A percentile compares a stretch with the other conserved stretches of the same genome.
Evolutionary conservation across 352 stramenopile genomes (phyloP).

Genomic region (Phytophthora citrophthora): DNA sequence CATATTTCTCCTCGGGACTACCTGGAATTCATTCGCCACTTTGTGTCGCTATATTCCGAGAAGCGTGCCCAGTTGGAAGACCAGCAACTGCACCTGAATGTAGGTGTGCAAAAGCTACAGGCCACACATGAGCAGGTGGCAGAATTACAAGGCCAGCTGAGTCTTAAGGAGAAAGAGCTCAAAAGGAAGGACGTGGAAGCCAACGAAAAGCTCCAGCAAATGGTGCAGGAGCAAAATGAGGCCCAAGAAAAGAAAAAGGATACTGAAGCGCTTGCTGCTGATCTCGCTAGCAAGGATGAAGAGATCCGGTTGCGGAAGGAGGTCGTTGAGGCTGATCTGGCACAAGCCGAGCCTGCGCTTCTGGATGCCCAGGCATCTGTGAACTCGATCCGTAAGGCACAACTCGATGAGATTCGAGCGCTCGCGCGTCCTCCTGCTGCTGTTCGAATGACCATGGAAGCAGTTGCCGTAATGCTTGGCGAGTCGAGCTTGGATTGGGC

Average conservation of each 20-base stretch:
- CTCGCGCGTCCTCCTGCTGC: constrained; percentile 95
- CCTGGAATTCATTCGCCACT: constrained; percentile 93
- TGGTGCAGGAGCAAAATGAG: constrained; percentile 99
- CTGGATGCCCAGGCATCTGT: constrained; percentile 96
- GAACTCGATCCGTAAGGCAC: constrained; percentile 98
- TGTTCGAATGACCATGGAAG: constrained; percentile 97
- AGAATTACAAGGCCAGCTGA: constrained; percentile 91
- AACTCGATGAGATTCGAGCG: constrained; percentile 99
- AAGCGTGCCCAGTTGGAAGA: constrained; percentile 94
- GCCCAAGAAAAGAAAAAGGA: constrained; percentile 97
- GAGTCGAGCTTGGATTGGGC: constrained; percentile 96
- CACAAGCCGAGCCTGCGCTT: constrained; percentile 97
- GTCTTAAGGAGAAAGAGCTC: constrained; percentile 94
- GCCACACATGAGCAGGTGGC: constrained; percentile 98
- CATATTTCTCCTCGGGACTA: constrained; percentile 93
- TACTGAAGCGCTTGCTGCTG: constrained; percentile 94
- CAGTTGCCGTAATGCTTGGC: constrained; percentile 98
- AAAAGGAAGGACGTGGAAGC: constrained; percentile 97
- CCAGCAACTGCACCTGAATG: constrained; percentile 98
- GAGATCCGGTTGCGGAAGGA: constrained; percentile 95
- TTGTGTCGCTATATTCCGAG: constrained; percentile 91
- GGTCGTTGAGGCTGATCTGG: constrained; percentile 96
- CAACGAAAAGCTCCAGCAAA: constrained; percentile 98
- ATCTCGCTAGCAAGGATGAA: constrained; percentile 95
- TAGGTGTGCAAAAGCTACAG: constrained; percentile 98